Conservation (phyloP, 345 rosid species). For the Schrenkiella parvula region DNA sequence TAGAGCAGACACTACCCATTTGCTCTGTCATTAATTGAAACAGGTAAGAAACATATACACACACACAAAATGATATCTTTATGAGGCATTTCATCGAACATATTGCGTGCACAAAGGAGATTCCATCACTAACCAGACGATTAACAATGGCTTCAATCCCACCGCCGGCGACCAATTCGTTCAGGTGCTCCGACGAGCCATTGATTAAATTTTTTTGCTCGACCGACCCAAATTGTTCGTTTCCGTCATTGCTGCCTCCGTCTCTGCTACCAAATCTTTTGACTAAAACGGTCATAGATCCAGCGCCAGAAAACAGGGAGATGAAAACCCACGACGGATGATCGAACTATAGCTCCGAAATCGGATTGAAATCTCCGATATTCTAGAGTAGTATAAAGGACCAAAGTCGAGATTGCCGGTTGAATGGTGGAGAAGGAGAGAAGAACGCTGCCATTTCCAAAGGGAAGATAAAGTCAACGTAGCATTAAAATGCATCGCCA, state of each 20-base stretch:
- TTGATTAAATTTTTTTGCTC: constrained; percentile 42
- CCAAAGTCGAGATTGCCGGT: not conserved
- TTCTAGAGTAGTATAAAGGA: not conserved
- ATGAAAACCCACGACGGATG: constrained; percentile 22
- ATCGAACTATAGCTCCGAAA: constrained; percentile 17
- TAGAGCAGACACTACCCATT: constrained; percentile 59
- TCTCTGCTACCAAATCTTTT: constrained; percentile 26
- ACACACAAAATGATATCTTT: not conserved
- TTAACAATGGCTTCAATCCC: constrained; percentile 53
- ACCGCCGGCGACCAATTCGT: constrained; percentile 14
- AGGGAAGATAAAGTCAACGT: not conserved
- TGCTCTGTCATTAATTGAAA: constrained; percentile 53
- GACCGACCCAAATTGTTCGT: constrained; percentile 30
- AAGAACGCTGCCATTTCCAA: constrained; percentile 25
- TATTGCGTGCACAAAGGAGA: not conserved
- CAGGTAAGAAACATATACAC: not conserved
- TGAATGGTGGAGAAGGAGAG: constrained; percentile 8
- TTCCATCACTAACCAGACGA: constrained; percentile 51
- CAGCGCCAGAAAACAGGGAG: not conserved
- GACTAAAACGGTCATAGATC: constrained; percentile 33
- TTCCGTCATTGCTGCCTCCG: constrained; percentile 22
- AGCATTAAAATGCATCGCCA: not conserved
- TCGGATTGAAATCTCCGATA: not conserved
- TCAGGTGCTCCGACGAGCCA: constrained; percentile 19
- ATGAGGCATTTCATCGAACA: constrained; percentile 18